These are phyloP conservation scores for Boletus tomentosulus DNA, from an alignment of 768 basidiomycete genomes.

Conservation along the genomic window DNA sequence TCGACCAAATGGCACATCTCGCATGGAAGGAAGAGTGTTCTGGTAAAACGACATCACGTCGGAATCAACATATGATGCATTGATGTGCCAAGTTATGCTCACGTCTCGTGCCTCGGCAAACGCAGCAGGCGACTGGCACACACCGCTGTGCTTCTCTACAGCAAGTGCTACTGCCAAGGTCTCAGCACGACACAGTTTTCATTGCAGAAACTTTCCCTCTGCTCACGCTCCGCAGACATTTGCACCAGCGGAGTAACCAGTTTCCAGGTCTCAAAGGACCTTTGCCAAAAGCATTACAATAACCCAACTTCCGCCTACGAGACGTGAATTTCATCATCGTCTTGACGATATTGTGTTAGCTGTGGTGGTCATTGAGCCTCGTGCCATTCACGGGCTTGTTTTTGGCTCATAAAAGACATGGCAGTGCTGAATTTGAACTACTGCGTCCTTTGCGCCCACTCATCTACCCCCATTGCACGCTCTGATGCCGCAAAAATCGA, in stretches of 20 bases:
- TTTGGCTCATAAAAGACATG: background rate
- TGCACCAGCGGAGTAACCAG: background rate
- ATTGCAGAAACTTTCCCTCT: background rate
- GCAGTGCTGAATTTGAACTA: background rate
- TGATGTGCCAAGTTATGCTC: background rate
- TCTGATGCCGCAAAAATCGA: conserved; percentile 2
- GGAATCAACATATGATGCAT: no score
- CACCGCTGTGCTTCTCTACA: background rate
- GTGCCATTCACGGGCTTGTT: background rate
- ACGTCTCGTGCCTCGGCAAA: no score
- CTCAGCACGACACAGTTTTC: background rate
- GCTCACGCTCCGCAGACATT: background rate
- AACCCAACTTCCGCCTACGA: background rate
- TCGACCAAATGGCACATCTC: no score
- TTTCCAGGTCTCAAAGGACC: background rate
- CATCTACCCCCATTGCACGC: background rate
- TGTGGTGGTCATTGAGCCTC: background rate
- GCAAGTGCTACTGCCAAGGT: background rate
- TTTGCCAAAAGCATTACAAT: background rate
- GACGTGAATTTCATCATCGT: background rate
- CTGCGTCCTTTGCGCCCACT: background rate
- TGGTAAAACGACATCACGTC: no score
- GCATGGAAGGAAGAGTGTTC: no score
- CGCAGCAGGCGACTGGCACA: no score
- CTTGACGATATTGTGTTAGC: background rate